phyloP scores from a whole-genome alignment of 2,329 filamentous ascomycete genomes.

The Aureobasidium sp. region DNA sequence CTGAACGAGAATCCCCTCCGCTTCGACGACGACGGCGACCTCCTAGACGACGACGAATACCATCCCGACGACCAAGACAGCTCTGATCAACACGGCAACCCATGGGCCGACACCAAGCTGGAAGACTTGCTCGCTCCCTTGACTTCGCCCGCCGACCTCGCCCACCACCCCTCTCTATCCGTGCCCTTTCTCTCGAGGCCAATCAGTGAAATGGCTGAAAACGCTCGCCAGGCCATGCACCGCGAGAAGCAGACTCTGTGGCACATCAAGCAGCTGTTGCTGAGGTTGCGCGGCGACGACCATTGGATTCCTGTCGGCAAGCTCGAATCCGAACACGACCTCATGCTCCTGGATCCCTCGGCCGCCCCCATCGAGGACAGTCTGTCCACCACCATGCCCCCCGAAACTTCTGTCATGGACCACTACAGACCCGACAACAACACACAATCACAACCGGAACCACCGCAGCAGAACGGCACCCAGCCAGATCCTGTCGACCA shows the following conservation, averaged over 20 bases:
- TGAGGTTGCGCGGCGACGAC: constrained; percentile 65
- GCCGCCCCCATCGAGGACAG: background rate
- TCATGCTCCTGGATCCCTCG: constrained; percentile 24
- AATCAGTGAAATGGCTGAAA: constrained; percentile 59
- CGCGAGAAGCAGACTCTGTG: constrained; percentile 66
- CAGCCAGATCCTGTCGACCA: background rate
- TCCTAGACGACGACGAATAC: constrained; percentile 18
- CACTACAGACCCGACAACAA: constrained; percentile 8
- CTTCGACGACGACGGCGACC: constrained; percentile 64
- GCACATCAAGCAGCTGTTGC: constrained; percentile 65
- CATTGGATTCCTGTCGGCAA: constrained; percentile 51
- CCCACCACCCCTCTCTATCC: constrained; percentile 64
- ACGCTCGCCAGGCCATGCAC: constrained; percentile 62
- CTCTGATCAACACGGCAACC: constrained; percentile 57
- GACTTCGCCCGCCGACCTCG: constrained; percentile 64
- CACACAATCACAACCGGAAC: background rate
- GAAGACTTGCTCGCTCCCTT: constrained; percentile 69
- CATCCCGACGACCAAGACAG: constrained; percentile 44
- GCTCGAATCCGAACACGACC: constrained; percentile 44
- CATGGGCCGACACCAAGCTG: constrained; percentile 62
- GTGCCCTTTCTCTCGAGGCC: constrained; percentile 66
- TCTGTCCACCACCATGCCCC: background rate
- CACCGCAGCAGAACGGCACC: constrained; percentile 6
- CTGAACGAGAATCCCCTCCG: constrained; percentile 65
- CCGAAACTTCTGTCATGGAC: background rate